These are phyloP conservation scores for Penicillium arizonense DNA, from an alignment of 495 filamentous ascomycete genomes.

Conservation along the genomic window DNA sequence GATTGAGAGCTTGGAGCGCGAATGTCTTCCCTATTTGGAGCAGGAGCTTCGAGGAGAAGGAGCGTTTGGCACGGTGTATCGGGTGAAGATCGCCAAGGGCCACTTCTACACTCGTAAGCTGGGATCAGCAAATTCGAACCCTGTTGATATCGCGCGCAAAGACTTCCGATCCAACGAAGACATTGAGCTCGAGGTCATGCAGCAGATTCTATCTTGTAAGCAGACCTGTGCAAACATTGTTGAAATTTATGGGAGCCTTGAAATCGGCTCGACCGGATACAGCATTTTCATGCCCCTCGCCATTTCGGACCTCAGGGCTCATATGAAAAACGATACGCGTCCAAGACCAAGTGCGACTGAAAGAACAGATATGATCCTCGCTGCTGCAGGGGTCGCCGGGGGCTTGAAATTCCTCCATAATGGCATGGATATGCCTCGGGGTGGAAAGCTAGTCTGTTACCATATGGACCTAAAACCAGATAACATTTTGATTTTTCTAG, in stretches of 20 bases:
- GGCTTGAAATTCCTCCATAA: conserved; percentile 36
- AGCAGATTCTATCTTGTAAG: conserved; percentile 24
- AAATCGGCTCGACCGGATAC: conserved; percentile 23
- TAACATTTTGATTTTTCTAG: conserved; percentile 34
- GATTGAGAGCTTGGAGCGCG: conserved; percentile 19
- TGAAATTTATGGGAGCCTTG: conserved; percentile 29
- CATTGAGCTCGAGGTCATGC: conserved; percentile 27
- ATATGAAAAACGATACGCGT: conserved; percentile 21
- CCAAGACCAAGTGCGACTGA: conserved; percentile 3
- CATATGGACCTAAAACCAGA: conserved; percentile 40
- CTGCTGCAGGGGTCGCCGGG: conserved; percentile 27
- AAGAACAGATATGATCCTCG: conserved; percentile 24
- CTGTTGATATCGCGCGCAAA: conserved; percentile 4
- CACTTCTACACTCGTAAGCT: conserved; percentile 24
- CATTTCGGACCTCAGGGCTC: conserved; percentile 29
- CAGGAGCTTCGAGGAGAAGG: conserved; percentile 18
- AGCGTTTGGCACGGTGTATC: conserved; percentile 28
- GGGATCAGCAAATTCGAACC: conserved; percentile 10
- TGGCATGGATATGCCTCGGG: conserved; percentile 20
- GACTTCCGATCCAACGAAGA: neutral
- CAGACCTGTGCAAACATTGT: conserved; percentile 29
- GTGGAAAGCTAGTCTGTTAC: conserved; percentile 30
- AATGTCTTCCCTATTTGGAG: conserved; percentile 31
- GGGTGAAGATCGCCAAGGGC: conserved; percentile 31
- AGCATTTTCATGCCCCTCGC: conserved; percentile 39